These are phyloP conservation scores for Fusarium equiseti DNA, from an alignment of 2,329 filamentous ascomycete genomes.

Conservation along the genomic window DNA sequence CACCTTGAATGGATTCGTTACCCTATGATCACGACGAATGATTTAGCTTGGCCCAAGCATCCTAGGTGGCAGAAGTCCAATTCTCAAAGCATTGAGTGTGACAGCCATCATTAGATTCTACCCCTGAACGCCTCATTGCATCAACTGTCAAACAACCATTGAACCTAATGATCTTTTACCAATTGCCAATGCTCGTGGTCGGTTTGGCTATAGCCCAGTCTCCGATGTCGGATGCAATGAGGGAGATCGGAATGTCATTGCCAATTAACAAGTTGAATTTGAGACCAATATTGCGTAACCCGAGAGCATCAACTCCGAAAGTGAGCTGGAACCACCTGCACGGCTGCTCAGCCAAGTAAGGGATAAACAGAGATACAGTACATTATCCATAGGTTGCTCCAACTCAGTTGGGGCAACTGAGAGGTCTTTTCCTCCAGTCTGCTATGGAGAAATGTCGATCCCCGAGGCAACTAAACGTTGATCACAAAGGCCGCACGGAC, in stretches of 20 bases:
- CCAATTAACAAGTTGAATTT: conserved; percentile 12
- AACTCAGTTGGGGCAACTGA: background rate
- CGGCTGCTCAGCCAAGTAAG: conserved; percentile 1
- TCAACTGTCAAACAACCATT: too few species aligned
- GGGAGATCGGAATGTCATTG: conserved; percentile 39
- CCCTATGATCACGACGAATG: too few species aligned
- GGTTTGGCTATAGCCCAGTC: conserved; percentile 12
- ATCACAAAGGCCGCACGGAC: conserved; percentile 40
- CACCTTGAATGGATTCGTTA: conserved; percentile 1
- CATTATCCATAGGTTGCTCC: background rate
- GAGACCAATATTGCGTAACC: conserved; percentile 2
- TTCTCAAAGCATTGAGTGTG: background rate
- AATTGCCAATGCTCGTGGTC: conserved; percentile 13
- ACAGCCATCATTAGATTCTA: conserved; percentile 1
- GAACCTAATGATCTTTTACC: background rate
- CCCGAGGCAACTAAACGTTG: conserved; percentile 29
- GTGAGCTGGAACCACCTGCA: too few species aligned
- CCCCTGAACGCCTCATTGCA: conserved; percentile 16
- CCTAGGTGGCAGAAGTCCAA: conserved; percentile 13
- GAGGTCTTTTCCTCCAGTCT: conserved; percentile 12
- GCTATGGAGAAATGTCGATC: conserved; percentile 29
- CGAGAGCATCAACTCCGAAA: conserved; percentile 3
- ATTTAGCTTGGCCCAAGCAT: too few species aligned
- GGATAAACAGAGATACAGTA: background rate
- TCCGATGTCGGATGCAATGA: conserved; percentile 6